Conservation (phyloP, 192 early-diverging fungal species). For the Coemansia sp. region DNA sequence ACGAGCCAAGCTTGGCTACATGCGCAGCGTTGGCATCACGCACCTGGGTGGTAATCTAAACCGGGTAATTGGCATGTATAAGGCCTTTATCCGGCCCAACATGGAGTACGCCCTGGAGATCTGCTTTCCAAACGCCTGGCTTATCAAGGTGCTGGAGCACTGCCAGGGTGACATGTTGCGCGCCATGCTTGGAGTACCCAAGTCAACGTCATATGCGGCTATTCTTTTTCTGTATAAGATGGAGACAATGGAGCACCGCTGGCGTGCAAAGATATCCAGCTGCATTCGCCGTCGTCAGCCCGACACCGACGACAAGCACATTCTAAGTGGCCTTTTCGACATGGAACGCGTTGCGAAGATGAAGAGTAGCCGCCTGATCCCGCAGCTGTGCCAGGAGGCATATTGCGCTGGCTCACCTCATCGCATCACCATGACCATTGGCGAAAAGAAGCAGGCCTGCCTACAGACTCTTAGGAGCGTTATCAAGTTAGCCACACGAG, state of each 20-base stretch:
- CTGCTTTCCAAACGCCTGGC: not conserved
- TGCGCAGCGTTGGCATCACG: conserved; percentile 10
- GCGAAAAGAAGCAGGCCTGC: not conserved
- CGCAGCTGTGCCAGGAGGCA: not conserved
- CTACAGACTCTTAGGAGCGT: too few relatives aligned
- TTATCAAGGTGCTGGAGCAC: not conserved
- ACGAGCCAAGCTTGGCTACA: conserved; percentile 1
- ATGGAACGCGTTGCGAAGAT: not conserved
- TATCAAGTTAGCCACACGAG: not conserved
- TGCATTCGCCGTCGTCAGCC: not conserved
- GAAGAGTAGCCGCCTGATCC: not conserved
- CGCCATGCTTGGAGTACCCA: not conserved
- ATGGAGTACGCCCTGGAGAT: conserved; percentile 15
- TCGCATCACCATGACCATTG: not conserved
- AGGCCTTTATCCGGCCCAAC: conserved; percentile 8
- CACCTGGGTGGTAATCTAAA: conserved; percentile 6
- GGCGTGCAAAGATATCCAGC: not conserved
- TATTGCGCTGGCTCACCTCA: not conserved
- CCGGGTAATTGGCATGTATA: conserved; percentile 6
- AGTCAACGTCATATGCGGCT: not conserved
- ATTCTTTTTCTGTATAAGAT: conserved; percentile 1
- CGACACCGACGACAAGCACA: too few relatives aligned
- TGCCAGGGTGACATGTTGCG: conserved; percentile 7
- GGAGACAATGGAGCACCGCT: conserved; percentile 1
- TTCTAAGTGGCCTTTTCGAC: not conserved